These are phyloP conservation scores for Chenopodium suecicum DNA, from an alignment of 148 eudicot genomes.

Conservation along the genomic window DNA sequence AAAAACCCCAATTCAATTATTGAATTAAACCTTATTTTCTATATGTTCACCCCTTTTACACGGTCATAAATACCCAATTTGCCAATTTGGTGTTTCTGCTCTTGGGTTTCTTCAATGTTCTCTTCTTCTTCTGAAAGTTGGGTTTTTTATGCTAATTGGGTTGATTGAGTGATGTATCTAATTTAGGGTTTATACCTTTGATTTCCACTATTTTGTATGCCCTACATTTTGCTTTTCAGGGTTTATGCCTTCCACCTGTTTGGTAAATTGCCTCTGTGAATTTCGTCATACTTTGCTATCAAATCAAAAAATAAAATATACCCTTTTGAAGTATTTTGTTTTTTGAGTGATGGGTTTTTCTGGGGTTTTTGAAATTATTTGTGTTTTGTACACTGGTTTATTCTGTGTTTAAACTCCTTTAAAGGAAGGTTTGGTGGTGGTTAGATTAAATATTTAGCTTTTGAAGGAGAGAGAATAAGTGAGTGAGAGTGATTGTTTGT, in stretches of 20 bases:
- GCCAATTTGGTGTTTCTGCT: not conserved
- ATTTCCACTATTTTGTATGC: not conserved
- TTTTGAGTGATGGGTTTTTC: constrained; percentile 27
- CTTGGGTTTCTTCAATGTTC: not conserved
- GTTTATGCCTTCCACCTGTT: constrained; percentile 19
- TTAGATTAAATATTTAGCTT: not conserved
- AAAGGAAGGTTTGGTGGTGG: not conserved
- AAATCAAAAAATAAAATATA: constrained; percentile 1
- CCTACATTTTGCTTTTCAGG: constrained; percentile 8
- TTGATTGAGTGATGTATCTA: not conserved
- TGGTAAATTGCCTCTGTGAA: constrained; percentile 23
- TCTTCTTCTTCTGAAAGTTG: not conserved
- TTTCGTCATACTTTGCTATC: not conserved
- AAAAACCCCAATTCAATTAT: not conserved
- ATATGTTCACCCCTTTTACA: not conserved
- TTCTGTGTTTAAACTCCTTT: constrained; percentile 13
- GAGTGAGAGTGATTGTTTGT: not conserved
- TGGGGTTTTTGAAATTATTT: constrained; percentile 3
- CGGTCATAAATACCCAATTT: constrained; percentile 18
- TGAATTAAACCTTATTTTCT: not conserved
- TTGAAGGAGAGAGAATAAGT: not conserved
- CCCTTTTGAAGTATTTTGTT: constrained; percentile 22
- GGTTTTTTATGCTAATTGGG: not conserved
- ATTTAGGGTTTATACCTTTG: constrained; percentile 16
- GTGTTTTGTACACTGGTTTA: constrained; percentile 24